Percentiles rank a stretch among this genome's conserved stretches.
These are phyloP conservation scores for Fagopyrum homotropicum DNA, from an alignment of 148 eudicot genomes.

Conservation along the genomic window DNA sequence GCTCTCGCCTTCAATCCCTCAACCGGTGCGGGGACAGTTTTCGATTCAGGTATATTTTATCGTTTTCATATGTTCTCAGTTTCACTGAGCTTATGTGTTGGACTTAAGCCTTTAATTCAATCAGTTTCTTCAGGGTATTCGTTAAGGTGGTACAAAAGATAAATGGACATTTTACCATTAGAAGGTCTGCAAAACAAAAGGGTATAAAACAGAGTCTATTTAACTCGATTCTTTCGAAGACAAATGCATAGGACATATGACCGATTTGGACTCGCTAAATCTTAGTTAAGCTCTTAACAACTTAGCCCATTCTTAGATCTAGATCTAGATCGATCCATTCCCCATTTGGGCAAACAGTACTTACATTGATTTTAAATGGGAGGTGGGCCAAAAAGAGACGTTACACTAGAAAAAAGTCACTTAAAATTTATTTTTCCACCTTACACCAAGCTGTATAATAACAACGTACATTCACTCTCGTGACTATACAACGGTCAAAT, in stretches of 20 bases:
- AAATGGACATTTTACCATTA: too few species aligned
- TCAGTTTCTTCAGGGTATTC: too few species aligned
- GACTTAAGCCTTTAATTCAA: too few species aligned
- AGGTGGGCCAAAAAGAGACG: background rate
- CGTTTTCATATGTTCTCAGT: too few species aligned
- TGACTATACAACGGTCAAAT: background rate
- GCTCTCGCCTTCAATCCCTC: slow-evolving; percentile 66
- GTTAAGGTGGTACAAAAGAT: too few species aligned
- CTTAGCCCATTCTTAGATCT: background rate
- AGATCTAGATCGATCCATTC: background rate
- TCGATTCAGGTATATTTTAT: slow-evolving; percentile 60
- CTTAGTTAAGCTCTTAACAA: too few species aligned
- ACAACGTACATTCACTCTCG: background rate
- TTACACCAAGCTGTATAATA: background rate
- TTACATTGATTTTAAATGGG: background rate
- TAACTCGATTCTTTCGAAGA: background rate
- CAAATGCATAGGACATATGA: background rate
- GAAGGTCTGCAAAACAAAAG: too few species aligned
- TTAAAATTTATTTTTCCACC: background rate
- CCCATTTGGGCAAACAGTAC: background rate
- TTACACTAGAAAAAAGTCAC: background rate
- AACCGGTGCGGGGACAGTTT: slow-evolving; percentile 74
- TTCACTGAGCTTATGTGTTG: too few species aligned
- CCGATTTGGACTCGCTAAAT: too few species aligned
- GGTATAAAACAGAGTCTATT: too few species aligned